phyloP scores from a whole-genome alignment of 192 early-diverging fungal species.

The Chytriomyces sp. region DNA sequence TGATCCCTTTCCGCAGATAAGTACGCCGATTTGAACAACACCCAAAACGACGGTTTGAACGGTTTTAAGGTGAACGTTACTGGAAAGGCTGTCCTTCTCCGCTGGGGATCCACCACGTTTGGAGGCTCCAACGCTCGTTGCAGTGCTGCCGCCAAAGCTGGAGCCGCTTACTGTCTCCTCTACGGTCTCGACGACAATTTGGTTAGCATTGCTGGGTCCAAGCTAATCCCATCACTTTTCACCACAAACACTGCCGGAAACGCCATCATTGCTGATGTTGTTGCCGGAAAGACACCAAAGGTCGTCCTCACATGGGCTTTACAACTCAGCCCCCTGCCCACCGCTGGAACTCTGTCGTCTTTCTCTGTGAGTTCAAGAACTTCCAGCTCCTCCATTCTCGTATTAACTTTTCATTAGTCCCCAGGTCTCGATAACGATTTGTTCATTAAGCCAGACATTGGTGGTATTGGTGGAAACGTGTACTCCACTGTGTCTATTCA shows the following conservation, averaged over 20 bases:
- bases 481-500: conserved; percentile 34
- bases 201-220: conserved; percentile 24
- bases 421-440: conserved; percentile 74
- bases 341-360: conserved; percentile 64
- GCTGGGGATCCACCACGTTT: conserved; percentile 26
- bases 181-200: conserved; percentile 31
- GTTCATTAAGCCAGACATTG: conserved; percentile 58
- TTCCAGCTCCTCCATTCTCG: too few species aligned
- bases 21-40: conserved; percentile 30
- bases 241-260: conserved; percentile 17
- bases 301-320: conserved; percentile 53
- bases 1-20: neutral
- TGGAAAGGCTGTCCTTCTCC: conserved; percentile 43
- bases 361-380: too few species aligned
- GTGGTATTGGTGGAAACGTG: conserved; percentile 45
- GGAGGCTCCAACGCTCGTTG: conserved; percentile 30
- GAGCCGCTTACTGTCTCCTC: conserved; percentile 40
- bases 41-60: conserved; percentile 25
- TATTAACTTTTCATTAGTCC: too few species aligned
- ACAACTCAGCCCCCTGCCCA: conserved; percentile 43
- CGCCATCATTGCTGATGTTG: conserved; percentile 28
- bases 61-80: conserved; percentile 21
- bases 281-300: conserved; percentile 31
- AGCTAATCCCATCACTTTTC: conserved; percentile 20
- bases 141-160: conserved; percentile 19